Evolutionary conservation across 441 rosid genomes (phyloP).

Genomic region (Pelargonium myrrhifolium): DNA sequence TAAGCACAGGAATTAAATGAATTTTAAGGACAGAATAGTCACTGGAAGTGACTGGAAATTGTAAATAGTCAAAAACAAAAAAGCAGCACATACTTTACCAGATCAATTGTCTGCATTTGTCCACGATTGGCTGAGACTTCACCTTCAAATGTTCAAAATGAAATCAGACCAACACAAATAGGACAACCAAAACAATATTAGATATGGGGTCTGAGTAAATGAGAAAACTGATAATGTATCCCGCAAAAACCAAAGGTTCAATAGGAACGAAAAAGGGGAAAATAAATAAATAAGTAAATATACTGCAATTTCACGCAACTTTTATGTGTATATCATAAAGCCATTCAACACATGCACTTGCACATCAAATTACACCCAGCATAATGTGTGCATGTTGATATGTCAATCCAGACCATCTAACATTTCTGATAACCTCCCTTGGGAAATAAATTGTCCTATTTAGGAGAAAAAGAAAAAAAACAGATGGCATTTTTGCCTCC

Average conservation of each 20-base stretch:
- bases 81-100: conserved; percentile 43
- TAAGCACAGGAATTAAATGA: neutral
- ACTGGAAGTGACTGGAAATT: neutral
- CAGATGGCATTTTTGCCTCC: no score
- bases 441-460: no score
- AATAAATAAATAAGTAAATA: neutral
- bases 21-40: neutral
- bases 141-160: conserved; percentile 46
- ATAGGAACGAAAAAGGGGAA: neutral
- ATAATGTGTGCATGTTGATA: no score
- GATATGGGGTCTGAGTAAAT: neutral
- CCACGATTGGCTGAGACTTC: conserved; percentile 78
- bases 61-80: conserved; percentile 15
- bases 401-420: no score
- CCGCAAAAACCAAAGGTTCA: neutral
- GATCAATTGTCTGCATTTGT: conserved; percentile 45
- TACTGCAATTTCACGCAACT: neutral
- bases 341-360: no score
- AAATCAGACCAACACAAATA: conserved; percentile 18
- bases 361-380: no score
- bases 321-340: no score
- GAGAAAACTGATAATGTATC: no score
- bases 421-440: no score
- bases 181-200: neutral
- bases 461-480: no score